phyloP scores from a whole-genome alignment of 208 protist species.

The Leishmania martiniquensis region DNA sequence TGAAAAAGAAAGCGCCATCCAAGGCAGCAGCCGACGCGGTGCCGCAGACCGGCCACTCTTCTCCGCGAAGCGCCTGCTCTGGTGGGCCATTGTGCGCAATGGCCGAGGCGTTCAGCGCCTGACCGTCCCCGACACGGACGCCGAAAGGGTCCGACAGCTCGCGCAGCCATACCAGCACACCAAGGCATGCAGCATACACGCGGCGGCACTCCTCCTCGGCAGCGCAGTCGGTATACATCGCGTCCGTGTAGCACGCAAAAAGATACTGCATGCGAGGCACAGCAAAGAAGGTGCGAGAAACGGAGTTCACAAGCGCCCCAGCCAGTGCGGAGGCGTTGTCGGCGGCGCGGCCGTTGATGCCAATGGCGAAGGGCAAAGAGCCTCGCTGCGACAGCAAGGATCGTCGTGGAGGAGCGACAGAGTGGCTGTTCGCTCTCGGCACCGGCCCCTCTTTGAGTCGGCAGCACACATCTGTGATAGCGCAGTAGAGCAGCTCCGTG shows the following conservation, averaged over 20 bases:
- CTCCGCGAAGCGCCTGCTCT: neutral
- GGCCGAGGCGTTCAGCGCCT: neutral
- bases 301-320: constrained; percentile 22
- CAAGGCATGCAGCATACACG: constrained; percentile 28
- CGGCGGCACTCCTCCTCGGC: constrained; percentile 19
- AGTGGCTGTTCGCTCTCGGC: neutral
- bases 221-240: neutral
- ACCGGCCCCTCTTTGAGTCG: neutral
- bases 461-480: constrained; percentile 10
- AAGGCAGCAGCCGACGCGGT: constrained; percentile 49
- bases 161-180: constrained; percentile 40
- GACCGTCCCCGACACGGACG: neutral
- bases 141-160: constrained; percentile 20
- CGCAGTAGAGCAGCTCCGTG: constrained; percentile 24
- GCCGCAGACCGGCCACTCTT: constrained; percentile 49
- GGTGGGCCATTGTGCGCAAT: neutral
- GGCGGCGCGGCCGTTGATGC: neutral
- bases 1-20: constrained; percentile 73
- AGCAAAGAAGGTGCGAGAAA: constrained; percentile 39
- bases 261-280: constrained; percentile 62
- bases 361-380: neutral
- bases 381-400: neutral
- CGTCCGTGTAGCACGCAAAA: constrained; percentile 23
- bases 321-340: neutral
- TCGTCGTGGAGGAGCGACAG: neutral